phyloP scores from a whole-genome alignment of 108 stramenopile species.

The Cyclotella kingstonii region DNA sequence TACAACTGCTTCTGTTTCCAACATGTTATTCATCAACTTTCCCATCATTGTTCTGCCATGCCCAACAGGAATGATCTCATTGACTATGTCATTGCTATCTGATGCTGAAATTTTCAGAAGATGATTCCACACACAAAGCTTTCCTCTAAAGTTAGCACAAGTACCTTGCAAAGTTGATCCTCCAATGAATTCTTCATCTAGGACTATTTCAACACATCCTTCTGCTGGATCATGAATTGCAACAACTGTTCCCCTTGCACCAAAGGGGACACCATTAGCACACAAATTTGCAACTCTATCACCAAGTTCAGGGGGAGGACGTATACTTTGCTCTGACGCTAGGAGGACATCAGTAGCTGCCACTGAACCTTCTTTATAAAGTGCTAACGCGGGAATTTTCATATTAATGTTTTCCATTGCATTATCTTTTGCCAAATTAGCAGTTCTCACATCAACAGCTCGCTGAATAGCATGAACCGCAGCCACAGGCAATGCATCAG shows the following conservation, averaged over 20 bases:
- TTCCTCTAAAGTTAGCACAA: conserved; percentile 94
- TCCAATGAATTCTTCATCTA: conserved; percentile 98
- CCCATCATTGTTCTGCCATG: conserved; percentile 63
- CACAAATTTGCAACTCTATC: conserved; percentile 93
- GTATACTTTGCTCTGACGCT: conserved; percentile 66
- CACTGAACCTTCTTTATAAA: conserved; percentile 75
- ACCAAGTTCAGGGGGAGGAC: conserved; percentile 83
- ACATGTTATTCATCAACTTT: conserved; percentile 54
- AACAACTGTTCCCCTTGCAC: conserved; percentile 94
- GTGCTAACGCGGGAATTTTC: conserved; percentile 74
- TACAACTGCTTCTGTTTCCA: conserved; percentile 27
- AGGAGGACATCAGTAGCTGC: conserved; percentile 75
- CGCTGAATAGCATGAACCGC: conserved; percentile 92
- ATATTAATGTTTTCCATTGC: conserved; percentile 79
- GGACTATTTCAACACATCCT: conserved; percentile 97
- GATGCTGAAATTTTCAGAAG: conserved; percentile 74
- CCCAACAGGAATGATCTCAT: conserved; percentile 67
- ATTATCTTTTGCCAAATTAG: conserved; percentile 68
- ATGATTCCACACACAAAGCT: conserved; percentile 91
- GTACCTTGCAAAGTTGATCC: conserved; percentile 89
- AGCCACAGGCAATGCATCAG: conserved; percentile 84
- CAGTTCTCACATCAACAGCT: conserved; percentile 82
- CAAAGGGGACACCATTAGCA: conserved; percentile 93
- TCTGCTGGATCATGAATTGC: conserved; percentile 82
- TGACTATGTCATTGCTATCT: conserved; percentile 64